Percentiles rank a stretch among this genome's conserved stretches.
These are phyloP conservation scores for Quercus alba DNA, from an alignment of 306 rosid genomes.

Conservation along the genomic window DNA sequence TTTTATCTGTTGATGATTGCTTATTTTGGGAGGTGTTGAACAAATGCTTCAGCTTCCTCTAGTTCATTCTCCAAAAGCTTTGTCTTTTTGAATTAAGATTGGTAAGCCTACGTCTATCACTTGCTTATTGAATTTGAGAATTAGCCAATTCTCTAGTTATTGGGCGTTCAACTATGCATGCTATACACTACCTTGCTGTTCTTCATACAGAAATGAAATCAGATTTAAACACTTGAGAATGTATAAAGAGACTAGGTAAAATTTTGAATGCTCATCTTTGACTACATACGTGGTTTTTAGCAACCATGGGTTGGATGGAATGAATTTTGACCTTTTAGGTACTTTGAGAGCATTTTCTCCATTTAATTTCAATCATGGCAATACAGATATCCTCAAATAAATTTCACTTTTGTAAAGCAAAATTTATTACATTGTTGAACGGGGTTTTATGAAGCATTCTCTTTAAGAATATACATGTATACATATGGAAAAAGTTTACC, in stretches of 20 bases:
- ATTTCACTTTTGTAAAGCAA: background rate
- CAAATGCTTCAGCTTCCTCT: slow-evolving; percentile 40
- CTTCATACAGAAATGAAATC: background rate
- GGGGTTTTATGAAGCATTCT: background rate
- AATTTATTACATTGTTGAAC: background rate
- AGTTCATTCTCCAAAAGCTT: slow-evolving; percentile 38
- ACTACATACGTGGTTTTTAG: background rate
- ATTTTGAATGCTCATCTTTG: background rate
- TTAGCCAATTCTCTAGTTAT: background rate
- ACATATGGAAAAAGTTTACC: too few relatives aligned
- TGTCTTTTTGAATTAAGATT: slow-evolving; percentile 26
- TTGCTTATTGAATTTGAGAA: background rate
- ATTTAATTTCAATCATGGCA: background rate
- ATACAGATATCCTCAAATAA: background rate
- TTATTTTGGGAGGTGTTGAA: slow-evolving; percentile 42
- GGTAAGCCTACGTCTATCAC: slow-evolving; percentile 29
- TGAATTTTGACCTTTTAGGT: background rate
- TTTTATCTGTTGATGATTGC: slow-evolving; percentile 27
- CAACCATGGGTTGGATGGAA: background rate
- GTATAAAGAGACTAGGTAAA: background rate
- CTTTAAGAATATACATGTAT: background rate
- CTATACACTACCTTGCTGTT: background rate
- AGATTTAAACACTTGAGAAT: background rate
- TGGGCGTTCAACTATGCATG: background rate
- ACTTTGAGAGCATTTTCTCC: background rate